These are phyloP conservation scores for Beauveria sp. DNA, from an alignment of 2,329 filamentous ascomycete genomes.

Conservation along the genomic window DNA sequence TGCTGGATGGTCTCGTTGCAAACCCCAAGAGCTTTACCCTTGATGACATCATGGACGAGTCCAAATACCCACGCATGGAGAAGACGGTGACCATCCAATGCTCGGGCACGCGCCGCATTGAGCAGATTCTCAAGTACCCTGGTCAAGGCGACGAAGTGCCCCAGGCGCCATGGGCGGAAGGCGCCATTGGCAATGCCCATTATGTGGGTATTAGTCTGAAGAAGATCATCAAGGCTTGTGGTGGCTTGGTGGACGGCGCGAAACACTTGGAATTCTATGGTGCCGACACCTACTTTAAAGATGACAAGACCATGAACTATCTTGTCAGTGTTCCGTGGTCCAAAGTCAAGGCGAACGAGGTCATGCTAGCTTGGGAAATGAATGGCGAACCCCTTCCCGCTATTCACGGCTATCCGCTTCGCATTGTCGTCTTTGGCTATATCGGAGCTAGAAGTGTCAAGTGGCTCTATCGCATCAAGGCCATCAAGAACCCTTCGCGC, in stretches of 20 bases:
- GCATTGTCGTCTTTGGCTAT: constrained; percentile 56
- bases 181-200: constrained; percentile 58
- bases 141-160: constrained; percentile 59
- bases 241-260: constrained; percentile 45
- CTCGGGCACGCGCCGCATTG: constrained; percentile 59
- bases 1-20: constrained; percentile 53
- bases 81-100: constrained; percentile 59
- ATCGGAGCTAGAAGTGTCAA: constrained; percentile 59
- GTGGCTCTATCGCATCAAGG: constrained; percentile 56
- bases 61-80: constrained; percentile 49
- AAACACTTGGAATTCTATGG: constrained; percentile 63
- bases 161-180: constrained; percentile 52
- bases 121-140: constrained; percentile 58
- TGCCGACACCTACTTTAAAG: constrained; percentile 68
- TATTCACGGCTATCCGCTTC: constrained; percentile 47
- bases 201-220: constrained; percentile 60
- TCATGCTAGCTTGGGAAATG: constrained; percentile 65
- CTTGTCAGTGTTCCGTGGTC: constrained; percentile 57
- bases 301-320: constrained; percentile 57
- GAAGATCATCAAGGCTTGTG: constrained; percentile 63
- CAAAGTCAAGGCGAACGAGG: constrained; percentile 60
- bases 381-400: constrained; percentile 63
- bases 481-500: constrained; percentile 44
- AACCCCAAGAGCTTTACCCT: constrained; percentile 49
- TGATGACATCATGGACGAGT: constrained; percentile 52